Conservation (phyloP, 2,329 filamentous ascomycete species). For the Bipolaris oryzae region DNA sequence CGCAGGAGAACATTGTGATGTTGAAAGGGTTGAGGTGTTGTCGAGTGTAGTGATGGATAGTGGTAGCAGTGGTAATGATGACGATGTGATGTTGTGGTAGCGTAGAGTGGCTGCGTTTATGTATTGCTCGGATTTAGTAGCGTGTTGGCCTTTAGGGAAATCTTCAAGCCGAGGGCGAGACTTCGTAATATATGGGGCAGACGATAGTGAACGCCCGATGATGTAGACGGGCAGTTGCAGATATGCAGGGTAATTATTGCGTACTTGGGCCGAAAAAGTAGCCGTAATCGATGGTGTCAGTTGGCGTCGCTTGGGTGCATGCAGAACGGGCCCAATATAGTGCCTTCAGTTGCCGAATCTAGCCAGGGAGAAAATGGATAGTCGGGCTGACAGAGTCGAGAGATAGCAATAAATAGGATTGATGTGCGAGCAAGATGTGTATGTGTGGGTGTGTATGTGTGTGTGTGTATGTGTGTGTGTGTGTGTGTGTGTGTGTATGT, state of each 20-base stretch:
- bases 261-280: slow-evolving; percentile 29
- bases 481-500: too few relatives aligned
- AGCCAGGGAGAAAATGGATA: slow-evolving; percentile 8
- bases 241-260: slow-evolving; percentile 32
- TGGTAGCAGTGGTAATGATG: slow-evolving; percentile 2
- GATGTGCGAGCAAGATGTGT: not conserved
- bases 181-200: slow-evolving; percentile 35
- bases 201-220: slow-evolving; percentile 36
- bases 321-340: slow-evolving; percentile 25
- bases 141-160: slow-evolving; percentile 1
- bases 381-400: not conserved
- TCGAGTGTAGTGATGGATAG: not conserved
- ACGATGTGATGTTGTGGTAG: not conserved
- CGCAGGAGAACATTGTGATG: slow-evolving; percentile 51
- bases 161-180: slow-evolving; percentile 5
- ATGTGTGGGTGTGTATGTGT: too few relatives aligned
- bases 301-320: slow-evolving; percentile 33
- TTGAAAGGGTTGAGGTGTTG: slow-evolving; percentile 4
- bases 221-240: slow-evolving; percentile 28
- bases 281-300: slow-evolving; percentile 23
- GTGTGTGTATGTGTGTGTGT: not conserved
- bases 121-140: slow-evolving; percentile 5
- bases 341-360: slow-evolving; percentile 4
- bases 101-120: slow-evolving; percentile 2
- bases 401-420: not conserved